A percentile compares a stretch with the other conserved stretches of the same genome.
phyloP scores from a whole-genome alignment of 306 rosid species.

The Senna siamea region DNA sequence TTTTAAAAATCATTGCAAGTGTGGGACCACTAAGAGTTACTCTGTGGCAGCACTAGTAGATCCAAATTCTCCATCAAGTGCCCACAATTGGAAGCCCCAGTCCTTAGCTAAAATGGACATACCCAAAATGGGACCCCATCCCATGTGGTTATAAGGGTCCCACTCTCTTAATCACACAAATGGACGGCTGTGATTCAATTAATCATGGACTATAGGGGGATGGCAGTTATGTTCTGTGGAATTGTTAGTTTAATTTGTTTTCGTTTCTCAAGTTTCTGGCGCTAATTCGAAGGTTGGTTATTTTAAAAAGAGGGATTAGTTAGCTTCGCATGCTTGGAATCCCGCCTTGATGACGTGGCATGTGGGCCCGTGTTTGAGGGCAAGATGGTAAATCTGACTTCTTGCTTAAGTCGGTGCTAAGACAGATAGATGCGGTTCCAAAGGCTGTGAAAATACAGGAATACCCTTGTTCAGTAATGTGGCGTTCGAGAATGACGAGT shows the following conservation, averaged over 20 bases:
- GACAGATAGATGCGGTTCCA: background rate
- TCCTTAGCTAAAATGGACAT: background rate
- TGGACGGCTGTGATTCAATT: background rate
- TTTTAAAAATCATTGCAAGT: background rate
- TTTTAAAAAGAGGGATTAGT: background rate
- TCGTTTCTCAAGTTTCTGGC: background rate
- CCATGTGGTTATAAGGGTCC: background rate
- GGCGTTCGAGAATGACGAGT: background rate
- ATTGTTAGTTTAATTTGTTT: background rate
- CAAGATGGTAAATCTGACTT: slow-evolving; percentile 18
- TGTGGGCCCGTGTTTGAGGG: slow-evolving; percentile 16
- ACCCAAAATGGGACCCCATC: background rate
- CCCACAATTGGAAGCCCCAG: slow-evolving; percentile 23
- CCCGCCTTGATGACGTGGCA: slow-evolving; percentile 28
- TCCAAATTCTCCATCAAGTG: slow-evolving; percentile 35
- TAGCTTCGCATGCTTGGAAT: background rate
- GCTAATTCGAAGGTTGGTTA: background rate
- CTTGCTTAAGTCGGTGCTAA: slow-evolving; percentile 31
- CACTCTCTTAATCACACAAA: background rate
- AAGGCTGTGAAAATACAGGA: slow-evolving; percentile 9
- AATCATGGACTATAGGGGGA: background rate
- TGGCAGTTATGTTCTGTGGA: too few relatives aligned
- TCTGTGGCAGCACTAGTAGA: background rate
- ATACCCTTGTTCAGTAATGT: slow-evolving; percentile 8
- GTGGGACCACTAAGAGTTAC: slow-evolving; percentile 35